These are phyloP conservation scores for Lachnellula arida DNA, from an alignment of 2,329 filamentous ascomycete genomes.

Conservation along the genomic window DNA sequence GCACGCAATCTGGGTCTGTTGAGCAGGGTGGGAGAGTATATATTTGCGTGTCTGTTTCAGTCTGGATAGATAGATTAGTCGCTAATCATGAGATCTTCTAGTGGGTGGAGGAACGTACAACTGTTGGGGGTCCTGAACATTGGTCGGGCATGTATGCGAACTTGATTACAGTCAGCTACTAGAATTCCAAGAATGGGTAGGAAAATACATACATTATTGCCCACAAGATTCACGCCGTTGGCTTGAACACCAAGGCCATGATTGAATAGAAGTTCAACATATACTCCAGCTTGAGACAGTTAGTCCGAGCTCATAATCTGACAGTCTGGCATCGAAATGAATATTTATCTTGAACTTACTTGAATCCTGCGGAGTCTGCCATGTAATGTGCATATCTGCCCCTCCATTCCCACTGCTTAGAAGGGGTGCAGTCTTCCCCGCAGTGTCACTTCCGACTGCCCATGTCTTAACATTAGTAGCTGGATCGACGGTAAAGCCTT, in stretches of 20 bases:
- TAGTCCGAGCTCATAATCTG: no score
- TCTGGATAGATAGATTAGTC: background rate
- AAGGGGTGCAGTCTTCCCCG: background rate
- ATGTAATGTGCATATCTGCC: background rate
- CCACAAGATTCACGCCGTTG: background rate
- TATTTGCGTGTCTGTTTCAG: background rate
- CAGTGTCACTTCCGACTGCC: background rate
- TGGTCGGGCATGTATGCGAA: conserved; percentile 1
- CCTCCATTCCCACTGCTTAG: background rate
- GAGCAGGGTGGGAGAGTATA: background rate
- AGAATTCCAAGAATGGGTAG: no score
- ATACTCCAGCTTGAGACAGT: background rate
- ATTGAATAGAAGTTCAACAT: conserved; percentile 1
- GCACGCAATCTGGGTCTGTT: background rate
- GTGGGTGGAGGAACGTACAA: background rate
- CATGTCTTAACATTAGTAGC: background rate
- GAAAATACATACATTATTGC: background rate
- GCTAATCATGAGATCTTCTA: background rate
- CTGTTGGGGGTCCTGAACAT: background rate
- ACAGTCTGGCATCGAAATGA: background rate
- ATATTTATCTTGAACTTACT: background rate
- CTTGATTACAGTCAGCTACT: background rate
- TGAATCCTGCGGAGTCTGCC: background rate
- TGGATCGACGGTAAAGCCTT: background rate
- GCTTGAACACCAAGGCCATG: conserved; percentile 1